Percentiles rank a stretch among this genome's conserved stretches.
Evolutionary conservation across 805 yeast species (phyloP).

Genomic region (Metschnikowia dekortorum): DNA sequence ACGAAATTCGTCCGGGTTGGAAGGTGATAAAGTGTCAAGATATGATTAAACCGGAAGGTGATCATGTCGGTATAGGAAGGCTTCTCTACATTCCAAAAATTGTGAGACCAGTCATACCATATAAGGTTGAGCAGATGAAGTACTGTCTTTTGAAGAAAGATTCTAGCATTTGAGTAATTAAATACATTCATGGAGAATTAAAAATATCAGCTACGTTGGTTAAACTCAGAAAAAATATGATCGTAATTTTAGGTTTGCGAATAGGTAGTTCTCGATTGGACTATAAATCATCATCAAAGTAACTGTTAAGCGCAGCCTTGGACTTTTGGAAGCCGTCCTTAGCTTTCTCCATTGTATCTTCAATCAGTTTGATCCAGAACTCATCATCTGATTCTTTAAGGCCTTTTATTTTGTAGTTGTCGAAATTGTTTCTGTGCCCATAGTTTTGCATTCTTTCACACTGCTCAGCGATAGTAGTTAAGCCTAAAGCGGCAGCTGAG

Average conservation of each 20-base stretch:
- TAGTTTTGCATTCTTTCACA: conserved; percentile 93
- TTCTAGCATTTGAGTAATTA: not conserved
- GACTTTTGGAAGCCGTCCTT: conserved; percentile 48
- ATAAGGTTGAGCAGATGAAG: conserved; percentile 42
- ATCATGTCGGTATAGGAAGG: conserved; percentile 52
- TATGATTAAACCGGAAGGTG: conserved; percentile 49
- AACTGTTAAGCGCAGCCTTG: conserved; percentile 47
- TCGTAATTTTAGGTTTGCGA: not conserved
- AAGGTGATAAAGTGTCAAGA: conserved; percentile 41
- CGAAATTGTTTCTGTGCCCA: conserved; percentile 53
- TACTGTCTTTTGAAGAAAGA: conserved; percentile 39
- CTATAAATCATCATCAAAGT: conserved; percentile 36
- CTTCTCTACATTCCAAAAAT: conserved; percentile 47
- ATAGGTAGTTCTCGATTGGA: not conserved
- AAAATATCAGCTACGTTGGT: not conserved
- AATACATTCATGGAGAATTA: not conserved
- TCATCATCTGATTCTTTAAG: conserved; percentile 26
- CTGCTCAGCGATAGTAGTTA: conserved; percentile 72
- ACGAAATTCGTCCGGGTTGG: conserved; percentile 39
- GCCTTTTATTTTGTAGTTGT: conserved; percentile 23
- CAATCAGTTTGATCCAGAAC: conserved; percentile 42
- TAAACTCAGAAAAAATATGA: not conserved
- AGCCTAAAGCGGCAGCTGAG: conserved; percentile 89
- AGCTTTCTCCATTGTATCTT: conserved; percentile 51
- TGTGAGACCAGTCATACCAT: conserved; percentile 23